phyloP scores from a whole-genome alignment of 129 eudicot species.

The Erigeron canadensis region DNA sequence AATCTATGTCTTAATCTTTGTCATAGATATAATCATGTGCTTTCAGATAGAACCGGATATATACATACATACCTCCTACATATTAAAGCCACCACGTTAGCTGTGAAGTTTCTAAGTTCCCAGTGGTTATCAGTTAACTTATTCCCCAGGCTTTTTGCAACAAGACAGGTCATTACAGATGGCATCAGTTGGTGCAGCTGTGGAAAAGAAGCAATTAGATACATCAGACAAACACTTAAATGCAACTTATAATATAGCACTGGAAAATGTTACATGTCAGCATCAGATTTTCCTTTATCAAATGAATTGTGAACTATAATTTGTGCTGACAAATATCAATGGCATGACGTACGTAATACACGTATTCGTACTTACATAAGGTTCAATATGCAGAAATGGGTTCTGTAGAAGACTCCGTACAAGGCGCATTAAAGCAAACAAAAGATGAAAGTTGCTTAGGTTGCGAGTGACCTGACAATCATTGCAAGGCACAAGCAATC shows the following conservation, averaged over 20 bases:
- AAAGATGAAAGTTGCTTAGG: slow-evolving; percentile 64
- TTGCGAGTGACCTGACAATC: slow-evolving; percentile 77
- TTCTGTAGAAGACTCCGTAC: slow-evolving; percentile 83
- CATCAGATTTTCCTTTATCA: background rate
- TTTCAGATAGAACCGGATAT: background rate
- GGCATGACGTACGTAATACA: background rate
- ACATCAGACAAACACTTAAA: slow-evolving; percentile 19
- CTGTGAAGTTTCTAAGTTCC: slow-evolving; percentile 88
- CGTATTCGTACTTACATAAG: slow-evolving; percentile 63
- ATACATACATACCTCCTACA: slow-evolving; percentile 59
- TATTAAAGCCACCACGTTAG: slow-evolving; percentile 75
- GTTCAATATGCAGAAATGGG: slow-evolving; percentile 83
- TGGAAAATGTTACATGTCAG: background rate
- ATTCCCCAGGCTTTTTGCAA: slow-evolving; percentile 74
- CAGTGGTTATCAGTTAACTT: slow-evolving; percentile 87
- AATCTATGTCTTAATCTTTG: too few relatives aligned
- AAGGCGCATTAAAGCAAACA: slow-evolving; percentile 91
- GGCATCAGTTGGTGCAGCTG: slow-evolving; percentile 98
- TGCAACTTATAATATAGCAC: slow-evolving; percentile 4
- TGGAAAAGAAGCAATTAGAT: slow-evolving; percentile 26
- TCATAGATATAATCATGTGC: background rate
- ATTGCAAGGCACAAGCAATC: slow-evolving; percentile 10
- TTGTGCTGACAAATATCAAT: too few relatives aligned
- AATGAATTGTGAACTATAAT: too few relatives aligned
- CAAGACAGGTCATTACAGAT: slow-evolving; percentile 87